phyloP scores from a whole-genome alignment of 2,329 filamentous ascomycete species.

The Trichophyton verrucosum region DNA sequence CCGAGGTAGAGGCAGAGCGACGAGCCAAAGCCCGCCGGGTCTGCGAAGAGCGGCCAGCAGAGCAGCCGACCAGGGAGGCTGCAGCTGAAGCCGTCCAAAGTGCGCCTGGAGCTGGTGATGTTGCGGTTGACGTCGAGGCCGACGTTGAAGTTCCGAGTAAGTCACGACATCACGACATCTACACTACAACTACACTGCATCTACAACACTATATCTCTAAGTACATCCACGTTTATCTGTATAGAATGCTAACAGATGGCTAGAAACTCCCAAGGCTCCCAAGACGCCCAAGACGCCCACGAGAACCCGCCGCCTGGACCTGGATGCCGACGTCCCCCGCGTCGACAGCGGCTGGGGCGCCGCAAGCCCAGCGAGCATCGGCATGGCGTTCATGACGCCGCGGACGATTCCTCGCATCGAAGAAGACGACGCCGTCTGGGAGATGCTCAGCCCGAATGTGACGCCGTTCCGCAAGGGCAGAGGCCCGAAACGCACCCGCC shows the following conservation, averaged over 20 bases:
- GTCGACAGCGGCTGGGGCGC: not conserved
- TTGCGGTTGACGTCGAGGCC: not conserved
- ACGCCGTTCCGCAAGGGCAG: slow-evolving; percentile 11
- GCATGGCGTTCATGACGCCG: slow-evolving; percentile 1
- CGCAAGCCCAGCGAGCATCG: not conserved
- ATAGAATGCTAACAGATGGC: not conserved
- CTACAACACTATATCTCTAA: not conserved
- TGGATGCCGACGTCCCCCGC: not conserved
- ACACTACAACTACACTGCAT: not conserved
- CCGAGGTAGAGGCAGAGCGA: not conserved
- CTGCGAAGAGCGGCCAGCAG: not conserved
- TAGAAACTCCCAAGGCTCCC: not conserved
- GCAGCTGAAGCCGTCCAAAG: not conserved
- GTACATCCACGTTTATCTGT: not conserved
- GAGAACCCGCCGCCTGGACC: not conserved
- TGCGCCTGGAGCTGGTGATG: not conserved
- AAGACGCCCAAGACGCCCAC: not conserved
- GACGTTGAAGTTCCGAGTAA: not conserved
- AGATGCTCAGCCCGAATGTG: slow-evolving; percentile 11
- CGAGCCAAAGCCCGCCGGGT: not conserved
- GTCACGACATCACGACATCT: not conserved
- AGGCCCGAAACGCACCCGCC: slow-evolving; percentile 8
- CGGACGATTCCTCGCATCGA: not conserved
- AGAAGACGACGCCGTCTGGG: not conserved
- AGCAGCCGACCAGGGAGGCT: not conserved